phyloP scores from a whole-genome alignment of 2,329 filamentous ascomycete genomes.

The Cordyceps cateniannulata region DNA sequence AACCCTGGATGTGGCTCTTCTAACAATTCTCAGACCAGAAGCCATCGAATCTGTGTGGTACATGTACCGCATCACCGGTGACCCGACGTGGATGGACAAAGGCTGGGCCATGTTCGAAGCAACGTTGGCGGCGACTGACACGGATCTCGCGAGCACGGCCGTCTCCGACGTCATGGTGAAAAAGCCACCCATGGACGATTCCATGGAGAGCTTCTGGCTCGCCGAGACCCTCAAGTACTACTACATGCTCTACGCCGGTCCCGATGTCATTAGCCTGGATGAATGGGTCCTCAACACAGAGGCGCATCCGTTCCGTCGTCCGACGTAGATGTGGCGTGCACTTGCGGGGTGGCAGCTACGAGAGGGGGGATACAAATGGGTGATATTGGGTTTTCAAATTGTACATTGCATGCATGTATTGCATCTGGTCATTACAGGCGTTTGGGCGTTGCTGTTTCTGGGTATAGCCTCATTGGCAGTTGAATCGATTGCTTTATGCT shows the following conservation, averaged over 20 bases:
- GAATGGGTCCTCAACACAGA: slow-evolving; percentile 63
- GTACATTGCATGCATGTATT: not conserved
- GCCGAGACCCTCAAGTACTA: slow-evolving; percentile 92
- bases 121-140: slow-evolving; percentile 59
- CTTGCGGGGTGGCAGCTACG: not conserved
- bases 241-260: slow-evolving; percentile 69
- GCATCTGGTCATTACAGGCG: not conserved
- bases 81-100: slow-evolving; percentile 66
- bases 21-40: slow-evolving; percentile 54
- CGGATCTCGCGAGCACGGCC: slow-evolving; percentile 62
- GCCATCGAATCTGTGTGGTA: slow-evolving; percentile 86
- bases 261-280: slow-evolving; percentile 59
- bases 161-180: slow-evolving; percentile 54
- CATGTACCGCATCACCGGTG: slow-evolving; percentile 84
- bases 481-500: not conserved
- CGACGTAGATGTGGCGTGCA: slow-evolving; percentile 20
- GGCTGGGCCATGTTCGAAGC: slow-evolving; percentile 82
- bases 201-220: slow-evolving; percentile 87
- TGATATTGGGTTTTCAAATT: not conserved
- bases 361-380: not conserved
- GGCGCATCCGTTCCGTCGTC: slow-evolving; percentile 51
- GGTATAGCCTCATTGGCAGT: not conserved
- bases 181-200: slow-evolving; percentile 42
- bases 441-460: not conserved
- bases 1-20: not conserved